Conservation (phyloP, 1,284 basidiomycete species). For the Cutaneotrichosporon sp. region DNA sequence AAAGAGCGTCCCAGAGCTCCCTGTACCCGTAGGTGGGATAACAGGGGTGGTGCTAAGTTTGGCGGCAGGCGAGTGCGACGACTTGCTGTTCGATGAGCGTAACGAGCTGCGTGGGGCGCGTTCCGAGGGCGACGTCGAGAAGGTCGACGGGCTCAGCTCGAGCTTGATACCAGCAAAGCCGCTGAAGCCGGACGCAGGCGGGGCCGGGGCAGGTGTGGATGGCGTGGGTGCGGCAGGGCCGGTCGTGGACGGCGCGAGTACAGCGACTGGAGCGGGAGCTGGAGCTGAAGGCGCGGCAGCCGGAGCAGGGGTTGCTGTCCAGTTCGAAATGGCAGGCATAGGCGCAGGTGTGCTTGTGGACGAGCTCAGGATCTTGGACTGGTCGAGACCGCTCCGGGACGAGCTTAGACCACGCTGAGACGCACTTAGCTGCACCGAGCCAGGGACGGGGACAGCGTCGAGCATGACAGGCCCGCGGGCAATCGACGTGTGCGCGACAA, state of each 20-base stretch:
- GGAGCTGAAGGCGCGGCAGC: background rate
- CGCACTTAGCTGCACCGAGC: background rate
- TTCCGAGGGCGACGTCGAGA: background rate
- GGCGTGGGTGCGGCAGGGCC: background rate
- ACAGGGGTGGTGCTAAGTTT: slow-evolving; percentile 17
- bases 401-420: background rate
- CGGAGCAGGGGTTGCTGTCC: background rate
- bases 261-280: background rate
- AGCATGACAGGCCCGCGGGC: slow-evolving; percentile 23
- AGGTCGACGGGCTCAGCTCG: slow-evolving; percentile 30
- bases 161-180: slow-evolving; percentile 35
- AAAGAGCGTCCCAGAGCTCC: slow-evolving; percentile 16
- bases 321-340: background rate
- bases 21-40: background rate
- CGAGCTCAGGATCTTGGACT: background rate
- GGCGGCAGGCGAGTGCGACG: slow-evolving; percentile 24
- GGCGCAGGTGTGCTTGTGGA: background rate
- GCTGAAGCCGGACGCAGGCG: slow-evolving; percentile 10
- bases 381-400: background rate
- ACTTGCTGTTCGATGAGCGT: background rate
- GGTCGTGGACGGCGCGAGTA: background rate
- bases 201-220: background rate
- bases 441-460: slow-evolving; percentile 22
- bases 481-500: slow-evolving; percentile 26
- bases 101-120: background rate